Evolutionary conservation across 306 rosid species (phyloP), one percentile per base, ranked within the genome.

Genomic region (Castanea crenata): DNA sequence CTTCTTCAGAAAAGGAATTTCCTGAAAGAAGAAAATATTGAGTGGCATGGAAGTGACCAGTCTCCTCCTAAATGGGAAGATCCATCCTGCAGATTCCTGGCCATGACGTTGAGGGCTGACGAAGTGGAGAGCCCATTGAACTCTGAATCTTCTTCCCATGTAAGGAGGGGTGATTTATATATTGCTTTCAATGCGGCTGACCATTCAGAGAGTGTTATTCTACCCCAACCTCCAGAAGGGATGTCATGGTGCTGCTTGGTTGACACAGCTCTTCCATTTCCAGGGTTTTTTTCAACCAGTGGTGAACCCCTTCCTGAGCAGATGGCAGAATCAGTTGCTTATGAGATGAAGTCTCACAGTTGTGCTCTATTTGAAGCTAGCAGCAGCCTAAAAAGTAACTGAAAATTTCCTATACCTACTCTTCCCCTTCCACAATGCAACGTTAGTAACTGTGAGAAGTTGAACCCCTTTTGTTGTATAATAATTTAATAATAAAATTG

Each of bases 221-320:
- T 92, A 57, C 91, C 98, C 29, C 70, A 51, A 23, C 85, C 79
- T n/a, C 87, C 84, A 12, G 87, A 87, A 78, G 92, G 94, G 31
- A 71, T 74, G 86, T 82, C 74, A 70, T 95, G 98, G 97, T 57
- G 71, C 74, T 85, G 92, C 71, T 76, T 95, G 75, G 91, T 92
- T 4, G 97, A 95, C 74, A 95, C 99, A 0, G 88, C 94, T 76
- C 98, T 91, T 79, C 93, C 93, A 52, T 92, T 86, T 80, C 98
- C 99, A 0, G 96, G 88, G 14, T 92, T 92, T 83, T 91, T 95
- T 90, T 90, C 83, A 0, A 69, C 55, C 56, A 69, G 55, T 23
- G 94, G 94, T 4, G 88, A 89, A 83, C 67, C 81, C 4, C 84
- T 92, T 44, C 55, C 72, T 59, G 83, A 82, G 88, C 76, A 83